Base-by-base conservation (phyloP, 2,329 filamentous ascomycete genomes). In the Trichoderma brevicompactum region DNA sequence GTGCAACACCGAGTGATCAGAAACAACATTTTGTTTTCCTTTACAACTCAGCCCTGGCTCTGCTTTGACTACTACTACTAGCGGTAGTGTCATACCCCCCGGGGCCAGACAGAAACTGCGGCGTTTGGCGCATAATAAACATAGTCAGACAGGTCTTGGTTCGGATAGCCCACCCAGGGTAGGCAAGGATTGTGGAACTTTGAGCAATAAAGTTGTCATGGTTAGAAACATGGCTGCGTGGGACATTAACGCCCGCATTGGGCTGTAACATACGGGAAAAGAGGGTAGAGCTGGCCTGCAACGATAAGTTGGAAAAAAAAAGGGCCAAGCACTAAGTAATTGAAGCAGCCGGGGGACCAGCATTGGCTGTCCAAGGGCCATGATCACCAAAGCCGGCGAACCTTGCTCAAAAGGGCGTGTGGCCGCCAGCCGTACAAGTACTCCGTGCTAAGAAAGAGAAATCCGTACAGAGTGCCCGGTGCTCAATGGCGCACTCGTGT, bases 191-290 rank as follows among this genome's bases (percentile, higher is more conserved):
- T 28, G 58, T 61, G 58, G 58, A 43, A 28, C 23, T 61, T 10
- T 43, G 36, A 41, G 58, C 58, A 61, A 61, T 61, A 52, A 61
- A 50, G 58, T 50, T 41, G 58, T 52, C 36, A 23, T 52, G 36
- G 38, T 61, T 34, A 28, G 58, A 61, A 43, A 61, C 58, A 61
- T 19, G 58, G 36, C 46, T 52, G 58, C 58, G 58, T 61, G 58
- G 58, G 19, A 61, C 36, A 34, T 53, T 23, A 38, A 43, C 59
- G 59, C 59, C 59, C 59, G 59, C 59, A 62, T 62, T 53, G 59
- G 48, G 23, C 36, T 53, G 38, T 53, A 23, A 44, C 40, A 28
- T 28, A 36, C 13, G 59, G 48, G 12, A 38, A 36, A 34, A 60
- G 34, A 40, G 36, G 36, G 36, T 38, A 15, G 23, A 28, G 23